Base-by-base conservation (phyloP, 140 eudicot species). In the Erigeron philadelphicus region DNA sequence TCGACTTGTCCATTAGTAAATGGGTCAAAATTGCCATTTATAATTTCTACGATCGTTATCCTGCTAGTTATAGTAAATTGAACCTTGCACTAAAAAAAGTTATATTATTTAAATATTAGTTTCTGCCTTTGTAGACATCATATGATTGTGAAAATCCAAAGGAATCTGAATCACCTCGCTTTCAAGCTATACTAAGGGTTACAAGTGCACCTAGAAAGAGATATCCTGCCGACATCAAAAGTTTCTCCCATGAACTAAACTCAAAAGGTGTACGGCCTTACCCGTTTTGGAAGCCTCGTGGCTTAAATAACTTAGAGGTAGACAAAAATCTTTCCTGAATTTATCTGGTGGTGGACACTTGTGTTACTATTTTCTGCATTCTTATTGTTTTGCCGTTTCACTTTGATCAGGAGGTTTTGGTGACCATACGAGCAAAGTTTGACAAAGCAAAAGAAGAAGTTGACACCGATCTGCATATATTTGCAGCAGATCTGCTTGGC, bases 391-490 rank as follows among this genome's bases (percentile, higher is more conserved):
- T 18, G 46, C 43, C 43, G 41, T 56, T 53, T 45, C 68, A 70
- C 53, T 46, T 38, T 60, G 60, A 77, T 58, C 91, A 92, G 90
- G 97, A 94, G 82, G 91, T 94, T 49, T 71, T 94, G 70, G 86
- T 69, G 67, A 89, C 86, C 86, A 94, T 94, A 58, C 78, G 95
- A n/a, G 80, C 84, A n/a, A 89, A 84, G 76, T 94, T 94, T 72
- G 96, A 94, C 82, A 94, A 89, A 84, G 99, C 99, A 81, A 94
- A 94, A 75, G 99, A 94, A 83, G 99, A 94, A 81, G 99, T 94
- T 31, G 99, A 94, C 64, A 66, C 96, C 41, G 99, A 94, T 74
- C 84, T 94, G 73, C 96, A 85, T 64, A 67, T 85, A 45, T 94
- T 89, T 82, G 99, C 99, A 23, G 97, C 95, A 11, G 95, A 94